Percentiles rank a stretch among this genome's conserved stretches.
Conservation (phyloP, 2,329 filamentous ascomycete species). For the Helicocarpus griseus region DNA sequence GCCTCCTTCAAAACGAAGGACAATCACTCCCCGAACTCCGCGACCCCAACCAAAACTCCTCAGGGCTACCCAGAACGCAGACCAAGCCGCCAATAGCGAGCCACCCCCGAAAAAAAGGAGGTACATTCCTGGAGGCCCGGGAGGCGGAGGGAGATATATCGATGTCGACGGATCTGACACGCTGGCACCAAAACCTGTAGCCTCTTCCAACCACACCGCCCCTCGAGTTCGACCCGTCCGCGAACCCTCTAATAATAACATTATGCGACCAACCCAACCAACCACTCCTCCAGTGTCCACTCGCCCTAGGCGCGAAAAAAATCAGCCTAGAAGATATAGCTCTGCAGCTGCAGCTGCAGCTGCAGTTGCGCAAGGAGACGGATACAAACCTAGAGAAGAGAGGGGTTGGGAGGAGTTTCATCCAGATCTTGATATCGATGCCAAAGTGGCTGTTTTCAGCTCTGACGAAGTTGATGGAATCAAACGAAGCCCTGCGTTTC, state of each 20-base stretch:
- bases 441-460: slow-evolving; percentile 64
- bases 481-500: slow-evolving; percentile 30
- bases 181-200: slow-evolving; percentile 41
- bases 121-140: slow-evolving; percentile 80
- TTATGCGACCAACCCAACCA: slow-evolving; percentile 13
- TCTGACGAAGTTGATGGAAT: slow-evolving; percentile 79
- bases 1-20: slow-evolving; percentile 16
- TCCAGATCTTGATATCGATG: slow-evolving; percentile 84
- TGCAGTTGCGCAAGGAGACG: slow-evolving; percentile 82
- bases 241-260: slow-evolving; percentile 42
- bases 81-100: slow-evolving; percentile 35
- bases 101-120: slow-evolving; percentile 60
- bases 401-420: slow-evolving; percentile 97
- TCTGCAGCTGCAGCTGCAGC: slow-evolving; percentile 78
- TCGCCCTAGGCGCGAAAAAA: slow-evolving; percentile 34
- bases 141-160: slow-evolving; percentile 74
- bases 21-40: slow-evolving; percentile 19
- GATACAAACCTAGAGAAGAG: slow-evolving; percentile 95
- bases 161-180: slow-evolving; percentile 59
- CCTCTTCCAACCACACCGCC: slow-evolving; percentile 37
- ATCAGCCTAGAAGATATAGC: slow-evolving; percentile 54
- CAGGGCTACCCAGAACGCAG: slow-evolving; percentile 22
- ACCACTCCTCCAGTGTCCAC: slow-evolving; percentile 28
- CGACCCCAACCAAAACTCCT: slow-evolving; percentile 18
- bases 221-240: slow-evolving; percentile 43